Base-by-base conservation (phyloP, 1,139 yeast species). In the Debaryomycetaceae sp. region DNA sequence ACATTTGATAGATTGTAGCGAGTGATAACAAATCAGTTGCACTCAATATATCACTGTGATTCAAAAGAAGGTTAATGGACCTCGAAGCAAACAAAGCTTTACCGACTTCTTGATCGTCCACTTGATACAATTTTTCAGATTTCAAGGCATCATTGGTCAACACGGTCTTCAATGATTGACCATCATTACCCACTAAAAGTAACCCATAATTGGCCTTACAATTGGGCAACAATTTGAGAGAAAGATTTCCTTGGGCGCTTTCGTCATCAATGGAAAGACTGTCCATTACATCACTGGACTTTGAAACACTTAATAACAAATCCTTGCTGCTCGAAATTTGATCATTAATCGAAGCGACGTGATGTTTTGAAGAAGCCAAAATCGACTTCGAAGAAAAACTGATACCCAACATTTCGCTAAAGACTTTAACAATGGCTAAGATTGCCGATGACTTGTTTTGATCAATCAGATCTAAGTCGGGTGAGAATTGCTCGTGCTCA, bases 311-410 rank as follows among this genome's bases (percentile, higher is more conserved):
- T 20, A 68, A 42, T 34, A 68, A 52, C 8, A 69, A 58, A 42
- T 65, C 59, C 5, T 63, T 53, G 2, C 54, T 41, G 24, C 58
- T 58, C 6, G 62, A 38, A 7, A 68, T 51, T 47, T 65, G 69
- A 41, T 66, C 71, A 48, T 65, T 68, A 34, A 69, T 58, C 9
- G 67, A 49, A 27, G 60, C 53, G 6, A 64, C 50, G 40, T 63
- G 63, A 42, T 66, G 66, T 41, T 58, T 61, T 39, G 56, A 68
- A 1, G 83, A 68, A 1, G 84, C 71, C 46, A 78, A 72, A 14
- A 80, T 66, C 5, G 83, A 76, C 50, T 72, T 77, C n/a, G 83
- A 76, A 6, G 77, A 56, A 55, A 76, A 77, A 4, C 72, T 71
- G 42, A 80, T 69, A 20, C 75, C 72, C 49, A 78, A 69, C 49